Conservation (phyloP, 495 filamentous ascomycete genomes). For the Penicillium paradoxum region DNA sequence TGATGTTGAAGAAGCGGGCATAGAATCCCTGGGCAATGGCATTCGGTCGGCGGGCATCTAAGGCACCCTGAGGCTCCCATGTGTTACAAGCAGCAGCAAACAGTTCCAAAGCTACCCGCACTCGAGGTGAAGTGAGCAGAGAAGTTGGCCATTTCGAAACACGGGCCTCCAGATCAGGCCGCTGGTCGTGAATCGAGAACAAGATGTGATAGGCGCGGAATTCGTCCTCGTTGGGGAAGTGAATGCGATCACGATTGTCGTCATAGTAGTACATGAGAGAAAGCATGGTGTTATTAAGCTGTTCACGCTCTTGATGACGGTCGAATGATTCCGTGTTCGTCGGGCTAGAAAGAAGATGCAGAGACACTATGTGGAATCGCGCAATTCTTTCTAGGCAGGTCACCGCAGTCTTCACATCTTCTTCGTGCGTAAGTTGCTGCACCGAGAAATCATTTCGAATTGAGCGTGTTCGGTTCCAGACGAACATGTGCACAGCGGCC, state of each 20-base stretch:
- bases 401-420: constrained; percentile 62
- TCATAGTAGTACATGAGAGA: constrained; percentile 89
- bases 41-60: constrained; percentile 53
- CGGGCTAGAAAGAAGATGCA: constrained; percentile 72
- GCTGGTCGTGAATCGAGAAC: constrained; percentile 68
- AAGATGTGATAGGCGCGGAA: constrained; percentile 88
- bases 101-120: constrained; percentile 63
- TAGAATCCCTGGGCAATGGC: constrained; percentile 59
- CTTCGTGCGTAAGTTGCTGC: constrained; percentile 66
- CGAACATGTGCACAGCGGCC: constrained; percentile 70
- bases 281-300: constrained; percentile 79
- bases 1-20: constrained; percentile 67
- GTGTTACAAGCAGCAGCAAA: constrained; percentile 64
- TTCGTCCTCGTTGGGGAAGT: constrained; percentile 73
- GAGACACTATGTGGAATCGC: constrained; percentile 82
- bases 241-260: constrained; percentile 52
- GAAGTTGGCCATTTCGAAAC: constrained; percentile 66
- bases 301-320: constrained; percentile 86
- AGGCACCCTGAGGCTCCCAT: constrained; percentile 57
- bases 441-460: constrained; percentile 94
- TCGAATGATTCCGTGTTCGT: constrained; percentile 71
- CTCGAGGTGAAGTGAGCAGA: constrained; percentile 49
- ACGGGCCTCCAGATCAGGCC: constrained; percentile 65
- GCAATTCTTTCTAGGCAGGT: constrained; percentile 85
- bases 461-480: constrained; percentile 90